Base-by-base conservation (phyloP, 331 rosid genomes). In the Prunus yedoensis region DNA sequence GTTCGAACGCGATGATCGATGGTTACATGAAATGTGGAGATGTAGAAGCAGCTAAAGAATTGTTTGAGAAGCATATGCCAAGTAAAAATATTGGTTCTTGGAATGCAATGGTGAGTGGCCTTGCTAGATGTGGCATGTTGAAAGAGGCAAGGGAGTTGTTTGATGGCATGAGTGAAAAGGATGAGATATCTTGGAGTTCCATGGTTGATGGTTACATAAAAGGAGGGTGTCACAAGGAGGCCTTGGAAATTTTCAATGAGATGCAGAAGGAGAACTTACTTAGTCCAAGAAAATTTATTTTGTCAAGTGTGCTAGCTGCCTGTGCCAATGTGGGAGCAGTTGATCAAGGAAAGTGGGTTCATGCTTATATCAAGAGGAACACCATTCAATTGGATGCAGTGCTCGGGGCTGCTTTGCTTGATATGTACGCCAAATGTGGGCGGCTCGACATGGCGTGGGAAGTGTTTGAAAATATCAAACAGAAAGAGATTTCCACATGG, bases 121-220 rank as follows among this genome's bases (percentile, higher is more conserved):
- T 82, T 70, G 82, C 86, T 38, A 75, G 52, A 80, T 73, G 76
- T 76, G 84, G 87, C 67, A 83, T 51, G 88, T 32, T 83, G 61
- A 75, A 71, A 66, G 62, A 45, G 1, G 89, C 83, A 18, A 77
- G 89, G 78, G 43, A 23, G 66, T 20, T 85, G 68, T 88, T 88
- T 58, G 54, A 83, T 77, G 74, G 68, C 2, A 88, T 81, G 87
- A 64, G 0, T 0, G 85, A 80, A 49, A 85, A 63, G 77, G 81
- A 87, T 82, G 87, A 80, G 50, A 83, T 82, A 72, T 85, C 91
- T 46, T 87, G 91, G 89, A 85, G 85, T 80, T 83, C 87, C 47
- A 82, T 85, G 20, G 69, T 74, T 52, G 84, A 87, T 70, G 86
- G 87, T 32, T 87, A 87, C 38, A 35, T 78, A 15, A 77, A 80